Conservation (phyloP, 1,284 basidiomycete genomes). For the Stygiomarasmius scandens region DNA sequence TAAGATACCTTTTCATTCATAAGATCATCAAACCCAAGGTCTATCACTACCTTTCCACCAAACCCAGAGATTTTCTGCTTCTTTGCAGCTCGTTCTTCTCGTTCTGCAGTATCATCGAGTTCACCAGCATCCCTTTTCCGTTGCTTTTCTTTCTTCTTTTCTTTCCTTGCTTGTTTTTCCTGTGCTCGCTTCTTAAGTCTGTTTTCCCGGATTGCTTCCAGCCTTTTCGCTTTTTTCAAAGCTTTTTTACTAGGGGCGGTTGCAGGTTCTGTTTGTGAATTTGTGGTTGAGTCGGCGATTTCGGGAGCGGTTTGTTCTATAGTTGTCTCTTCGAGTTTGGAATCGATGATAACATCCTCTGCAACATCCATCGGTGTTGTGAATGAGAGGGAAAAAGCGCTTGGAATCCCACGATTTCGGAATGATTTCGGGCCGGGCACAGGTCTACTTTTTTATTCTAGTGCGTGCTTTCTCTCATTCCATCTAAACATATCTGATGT, state of each 20-base stretch:
- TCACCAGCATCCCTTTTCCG: constrained; percentile 60
- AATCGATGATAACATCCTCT: neutral
- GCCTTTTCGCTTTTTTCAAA: constrained; percentile 74
- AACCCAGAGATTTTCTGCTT: constrained; percentile 58
- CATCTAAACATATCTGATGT: no score
- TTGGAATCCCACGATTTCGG: neutral
- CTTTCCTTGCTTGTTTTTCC: constrained; percentile 74
- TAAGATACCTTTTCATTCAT: constrained; percentile 89
- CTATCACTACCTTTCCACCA: constrained; percentile 80
- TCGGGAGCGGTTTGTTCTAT: constrained; percentile 5
- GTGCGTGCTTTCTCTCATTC: no score
- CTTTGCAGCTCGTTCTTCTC: constrained; percentile 32
- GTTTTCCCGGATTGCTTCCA: constrained; percentile 62
- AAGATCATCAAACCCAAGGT: constrained; percentile 92
- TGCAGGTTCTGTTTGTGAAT: constrained; percentile 4
- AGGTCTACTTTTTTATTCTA: no score
- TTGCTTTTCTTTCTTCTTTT: constrained; percentile 58
- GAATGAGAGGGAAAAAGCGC: neutral
- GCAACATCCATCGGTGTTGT: neutral
- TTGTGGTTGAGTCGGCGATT: constrained; percentile 20
- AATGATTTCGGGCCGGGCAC: no score
- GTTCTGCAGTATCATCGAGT: constrained; percentile 47
- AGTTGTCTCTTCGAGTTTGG: neutral
- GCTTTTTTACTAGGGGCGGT: constrained; percentile 74
- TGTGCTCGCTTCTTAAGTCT: constrained; percentile 78